Conservation (phyloP, 1,284 basidiomycete species). For the Irpex lacteus region DNA sequence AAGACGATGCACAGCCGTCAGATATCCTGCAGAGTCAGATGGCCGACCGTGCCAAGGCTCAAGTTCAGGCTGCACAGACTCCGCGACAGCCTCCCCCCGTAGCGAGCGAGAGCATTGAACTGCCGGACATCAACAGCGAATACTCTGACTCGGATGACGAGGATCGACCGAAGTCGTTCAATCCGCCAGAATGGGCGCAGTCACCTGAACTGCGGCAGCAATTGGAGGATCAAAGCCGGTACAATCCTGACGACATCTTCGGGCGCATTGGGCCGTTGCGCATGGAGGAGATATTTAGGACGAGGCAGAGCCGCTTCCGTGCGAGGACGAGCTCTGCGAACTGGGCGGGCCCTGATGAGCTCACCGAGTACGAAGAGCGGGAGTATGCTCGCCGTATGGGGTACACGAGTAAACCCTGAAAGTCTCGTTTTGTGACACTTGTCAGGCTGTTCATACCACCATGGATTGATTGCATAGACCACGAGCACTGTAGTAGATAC, state of each 20-base stretch:
- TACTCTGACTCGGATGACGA: constrained; percentile 62
- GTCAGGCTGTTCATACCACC: no score
- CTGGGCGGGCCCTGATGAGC: constrained; percentile 83
- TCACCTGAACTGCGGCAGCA: constrained; percentile 80
- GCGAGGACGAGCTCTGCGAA: constrained; percentile 91
- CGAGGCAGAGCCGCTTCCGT: constrained; percentile 75
- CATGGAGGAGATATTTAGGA: constrained; percentile 86
- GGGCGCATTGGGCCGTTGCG: constrained; percentile 79
- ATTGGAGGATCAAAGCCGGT: constrained; percentile 74
- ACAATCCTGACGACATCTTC: constrained; percentile 93
- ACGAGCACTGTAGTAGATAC: no score
- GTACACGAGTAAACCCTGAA: constrained; percentile 37
- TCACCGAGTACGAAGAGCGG: constrained; percentile 80
- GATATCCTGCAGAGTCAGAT: constrained; percentile 64
- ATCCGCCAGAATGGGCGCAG: constrained; percentile 86
- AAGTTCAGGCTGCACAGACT: constrained; percentile 57
- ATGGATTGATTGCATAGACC: not conserved
- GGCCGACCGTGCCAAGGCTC: constrained; percentile 65
- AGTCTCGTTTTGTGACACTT: not conserved
- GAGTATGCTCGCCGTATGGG: constrained; percentile 92
- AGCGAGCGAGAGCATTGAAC: constrained; percentile 11
- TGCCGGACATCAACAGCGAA: constrained; percentile 14
- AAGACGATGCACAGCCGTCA: constrained; percentile 47
- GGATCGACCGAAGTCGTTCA: constrained; percentile 65
- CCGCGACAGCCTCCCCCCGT: constrained; percentile 33